Percentiles rank a stretch among this genome's conserved stretches.
Conservation (phyloP, 768 basidiomycete genomes). For the Suillus plorans region DNA sequence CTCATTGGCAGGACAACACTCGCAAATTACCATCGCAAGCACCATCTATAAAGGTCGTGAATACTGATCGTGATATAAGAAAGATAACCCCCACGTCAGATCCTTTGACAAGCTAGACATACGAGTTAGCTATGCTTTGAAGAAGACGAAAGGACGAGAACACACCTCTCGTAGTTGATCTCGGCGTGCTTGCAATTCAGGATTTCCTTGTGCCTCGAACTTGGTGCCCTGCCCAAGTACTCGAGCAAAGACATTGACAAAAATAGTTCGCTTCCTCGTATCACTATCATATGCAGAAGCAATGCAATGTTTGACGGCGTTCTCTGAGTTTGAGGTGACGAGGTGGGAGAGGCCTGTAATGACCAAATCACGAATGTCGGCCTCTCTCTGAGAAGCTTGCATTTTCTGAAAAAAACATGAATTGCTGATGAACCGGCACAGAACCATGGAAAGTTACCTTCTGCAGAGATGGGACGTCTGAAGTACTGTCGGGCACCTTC, state of each 20-base stretch:
- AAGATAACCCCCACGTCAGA: conserved; percentile 54
- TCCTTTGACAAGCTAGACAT: conserved; percentile 63
- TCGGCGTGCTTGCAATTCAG: conserved; percentile 45
- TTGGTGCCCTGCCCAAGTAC: conserved; percentile 80
- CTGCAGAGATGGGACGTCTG: conserved; percentile 47
- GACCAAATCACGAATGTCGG: conserved; percentile 70
- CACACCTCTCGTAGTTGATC: conserved; percentile 61
- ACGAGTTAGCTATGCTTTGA: conserved; percentile 8
- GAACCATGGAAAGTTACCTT: conserved; percentile 33
- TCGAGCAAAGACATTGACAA: conserved; percentile 80
- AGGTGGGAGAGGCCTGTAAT: conserved; percentile 81
- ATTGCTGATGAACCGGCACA: background rate
- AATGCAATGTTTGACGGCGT: conserved; percentile 86
- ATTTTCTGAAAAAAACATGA: conserved; percentile 36
- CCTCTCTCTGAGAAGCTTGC: conserved; percentile 48
- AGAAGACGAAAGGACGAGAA: conserved; percentile 7
- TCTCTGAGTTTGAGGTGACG: conserved; percentile 81
- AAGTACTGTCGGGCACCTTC: conserved; percentile 49
- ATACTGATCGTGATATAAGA: conserved; percentile 2
- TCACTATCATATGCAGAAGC: conserved; percentile 76
- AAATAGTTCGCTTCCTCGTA: conserved; percentile 68
- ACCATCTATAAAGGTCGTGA: conserved; percentile 50
- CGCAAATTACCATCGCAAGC: conserved; percentile 83
- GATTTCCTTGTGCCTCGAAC: conserved; percentile 62
- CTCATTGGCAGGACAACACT: conserved; percentile 76